phyloP scores from a whole-genome alignment of 192 early-diverging fungal species.

The Pilaira anomala region DNA sequence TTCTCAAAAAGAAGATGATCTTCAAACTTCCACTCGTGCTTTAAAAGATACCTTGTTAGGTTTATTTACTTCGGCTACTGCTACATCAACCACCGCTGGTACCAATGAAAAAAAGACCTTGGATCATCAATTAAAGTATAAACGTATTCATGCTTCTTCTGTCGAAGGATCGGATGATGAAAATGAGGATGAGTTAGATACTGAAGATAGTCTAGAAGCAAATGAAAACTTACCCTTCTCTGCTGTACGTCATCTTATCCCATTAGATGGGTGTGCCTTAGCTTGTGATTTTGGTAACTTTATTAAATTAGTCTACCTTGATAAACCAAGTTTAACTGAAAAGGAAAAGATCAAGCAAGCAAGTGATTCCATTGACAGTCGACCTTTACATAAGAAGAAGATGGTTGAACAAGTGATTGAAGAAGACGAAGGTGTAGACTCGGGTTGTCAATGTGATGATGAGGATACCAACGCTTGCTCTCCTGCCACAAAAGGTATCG shows the following conservation, averaged over 20 bases:
- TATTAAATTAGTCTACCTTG: conserved; percentile 26
- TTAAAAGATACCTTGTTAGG: background rate
- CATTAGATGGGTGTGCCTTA: conserved; percentile 26
- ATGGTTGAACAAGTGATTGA: background rate
- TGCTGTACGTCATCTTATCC: conserved; percentile 19
- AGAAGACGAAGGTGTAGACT: background rate
- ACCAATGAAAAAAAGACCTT: background rate
- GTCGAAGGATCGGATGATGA: background rate
- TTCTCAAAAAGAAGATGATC: background rate
- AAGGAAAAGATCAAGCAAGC: background rate
- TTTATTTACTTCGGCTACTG: background rate
- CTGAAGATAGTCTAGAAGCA: conserved; percentile 13
- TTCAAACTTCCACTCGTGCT: background rate
- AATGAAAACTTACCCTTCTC: conserved; percentile 30
- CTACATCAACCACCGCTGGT: background rate
- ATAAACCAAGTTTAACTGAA: conserved; percentile 3
- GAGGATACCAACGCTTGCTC: background rate
- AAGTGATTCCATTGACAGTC: background rate
- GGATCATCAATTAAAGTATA: background rate
- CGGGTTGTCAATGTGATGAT: background rate
- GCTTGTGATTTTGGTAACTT: conserved; percentile 40
- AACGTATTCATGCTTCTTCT: background rate
- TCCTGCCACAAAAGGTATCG: background rate
- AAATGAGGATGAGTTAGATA: conserved; percentile 10
- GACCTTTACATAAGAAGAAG: background rate